Base-by-base conservation (phyloP, 1,284 basidiomycete genomes). In the Stygiomarasmius scandens region DNA sequence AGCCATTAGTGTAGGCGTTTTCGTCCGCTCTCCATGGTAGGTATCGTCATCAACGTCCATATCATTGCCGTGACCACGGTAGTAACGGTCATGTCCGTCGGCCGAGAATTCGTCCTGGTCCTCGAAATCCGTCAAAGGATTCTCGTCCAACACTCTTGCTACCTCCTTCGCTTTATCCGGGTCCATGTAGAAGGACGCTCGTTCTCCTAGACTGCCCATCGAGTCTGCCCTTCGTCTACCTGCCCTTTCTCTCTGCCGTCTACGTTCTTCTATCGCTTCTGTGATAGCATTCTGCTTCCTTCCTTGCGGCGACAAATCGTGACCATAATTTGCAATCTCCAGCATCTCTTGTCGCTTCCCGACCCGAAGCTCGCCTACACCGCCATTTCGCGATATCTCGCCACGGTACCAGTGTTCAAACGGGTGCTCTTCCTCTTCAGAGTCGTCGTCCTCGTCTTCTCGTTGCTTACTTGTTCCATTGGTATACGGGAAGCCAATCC, bases 361-460 rank as follows among this genome's bases (percentile, higher is more conserved):
- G 2, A 92, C 83, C 23, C 86, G 78, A 55, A 90, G 73, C 69
- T 92, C 89, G 48, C 89, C 89, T 16, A 92, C 90, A 41, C 90
- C 89, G 29, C 89, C 90, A 64, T 92, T 92, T 44, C 89, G 78
- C 8, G 89, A 85, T 2, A 89, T 80, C 62, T 92, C 89, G 2
- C 89, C 89, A 51, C 89, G 84, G 67, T 92, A 92, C 89, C 89
- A 92, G 65, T 92, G 89, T 65, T 92, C 88, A 61, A 86, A 92
- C 0, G 89, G 89, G 5, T 81, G 81, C 66, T 92, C 90, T 61
- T 90, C 88, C 12, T 32, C 29, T 32, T 32, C 6, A 32, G 29
- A 32, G 29, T 32, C 29, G n/a, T n/a, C n/a, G n/a, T n/a, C n/a
- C n/a, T n/a, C n/a, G n/a, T n/a, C n/a, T n/a, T n/a, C n/a, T n/a